Evolutionary conservation across 2,329 filamentous ascomycete species (phyloP), one percentile per base, ranked within the genome.

Genomic region (Aspergillus calidoustus): DNA sequence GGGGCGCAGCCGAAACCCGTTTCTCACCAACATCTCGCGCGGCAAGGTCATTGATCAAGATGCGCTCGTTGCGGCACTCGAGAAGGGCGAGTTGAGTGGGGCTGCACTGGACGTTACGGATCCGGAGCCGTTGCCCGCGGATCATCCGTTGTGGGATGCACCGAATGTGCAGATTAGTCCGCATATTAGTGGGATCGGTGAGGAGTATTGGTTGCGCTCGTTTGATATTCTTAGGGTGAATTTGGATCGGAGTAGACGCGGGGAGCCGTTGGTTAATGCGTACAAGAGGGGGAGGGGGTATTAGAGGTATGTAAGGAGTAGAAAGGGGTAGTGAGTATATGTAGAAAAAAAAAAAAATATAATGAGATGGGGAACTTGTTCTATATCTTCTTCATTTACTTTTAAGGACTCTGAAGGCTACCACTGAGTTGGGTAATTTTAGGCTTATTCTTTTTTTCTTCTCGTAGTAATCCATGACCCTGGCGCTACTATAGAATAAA

Each of bases 41-140:
- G 91, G 89, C 0, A 79, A 79, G 38, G 84, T 90, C 47, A 74
- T 91, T 15, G 81, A 89, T 56, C 85, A 88, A 65, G 76, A 83
- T 2, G 89, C 86, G 1, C 72, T 94, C 54, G 83, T 92, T 19
- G 79, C 80, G 1, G 88, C 89, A 0, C 77, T 93, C 11, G 77
- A 85, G 46, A 66, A 64, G 0, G 83, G 82, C 0, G 80, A 82
- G 2, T 71, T 91, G 31, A 76, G 81, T 3, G 91, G 91, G 31
- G 91, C 91, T 0, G 90, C 90, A 1, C 76, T 94, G 46, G 91
- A 93, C 72, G 91, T 94, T 1, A 90, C 91, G 1, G 90, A 93
- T 63, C 91, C 91, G 0, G 91, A 94, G 74, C 91, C 91, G 0
- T 73, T 94, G 64, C 90, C 90, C 0, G 76, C 81, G 2, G 85